These are phyloP conservation scores for Persicaria tinctoria DNA, from an alignment of 148 eudicot genomes.

Conservation along the genomic window DNA sequence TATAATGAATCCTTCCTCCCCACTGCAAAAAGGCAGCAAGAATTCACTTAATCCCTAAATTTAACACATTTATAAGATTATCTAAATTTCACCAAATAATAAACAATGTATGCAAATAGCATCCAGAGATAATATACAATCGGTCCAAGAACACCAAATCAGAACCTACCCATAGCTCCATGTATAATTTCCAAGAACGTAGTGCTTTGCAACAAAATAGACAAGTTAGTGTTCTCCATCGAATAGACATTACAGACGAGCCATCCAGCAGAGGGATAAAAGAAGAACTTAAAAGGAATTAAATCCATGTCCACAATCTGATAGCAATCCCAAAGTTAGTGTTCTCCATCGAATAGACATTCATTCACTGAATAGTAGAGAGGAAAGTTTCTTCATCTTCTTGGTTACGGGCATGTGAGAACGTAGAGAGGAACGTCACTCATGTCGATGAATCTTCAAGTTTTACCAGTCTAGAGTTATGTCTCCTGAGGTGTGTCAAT, in stretches of 20 bases:
- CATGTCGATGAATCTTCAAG: background rate
- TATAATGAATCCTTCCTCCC: conserved; percentile 81
- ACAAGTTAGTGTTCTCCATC: too few relatives aligned
- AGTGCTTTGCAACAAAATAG: conserved; percentile 53
- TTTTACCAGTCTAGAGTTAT: conserved; percentile 81
- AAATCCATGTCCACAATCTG: too few relatives aligned
- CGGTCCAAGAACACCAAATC: background rate
- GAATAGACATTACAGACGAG: conserved; percentile 47
- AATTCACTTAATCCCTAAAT: conserved; percentile 70
- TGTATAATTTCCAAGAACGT: conserved; percentile 86
- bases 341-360: too few relatives aligned
- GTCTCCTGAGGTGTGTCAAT: conserved; percentile 50
- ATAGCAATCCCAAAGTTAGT: too few relatives aligned
- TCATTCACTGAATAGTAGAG: too few relatives aligned
- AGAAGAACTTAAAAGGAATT: too few relatives aligned
- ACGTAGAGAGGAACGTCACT: background rate
- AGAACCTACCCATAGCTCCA: conserved; percentile 60
- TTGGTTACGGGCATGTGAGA: background rate
- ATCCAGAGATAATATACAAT: background rate
- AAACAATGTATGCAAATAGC: background rate
- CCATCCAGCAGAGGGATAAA: conserved; percentile 46
- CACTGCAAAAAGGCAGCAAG: conserved; percentile 81
- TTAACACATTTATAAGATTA: background rate
- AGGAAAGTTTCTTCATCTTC: too few relatives aligned
- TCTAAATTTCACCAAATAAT: background rate